A percentile compares a stretch with the other conserved stretches of the same genome.
phyloP scores from a whole-genome alignment of 2,329 filamentous ascomycete species.

The Fusarium begoniae region DNA sequence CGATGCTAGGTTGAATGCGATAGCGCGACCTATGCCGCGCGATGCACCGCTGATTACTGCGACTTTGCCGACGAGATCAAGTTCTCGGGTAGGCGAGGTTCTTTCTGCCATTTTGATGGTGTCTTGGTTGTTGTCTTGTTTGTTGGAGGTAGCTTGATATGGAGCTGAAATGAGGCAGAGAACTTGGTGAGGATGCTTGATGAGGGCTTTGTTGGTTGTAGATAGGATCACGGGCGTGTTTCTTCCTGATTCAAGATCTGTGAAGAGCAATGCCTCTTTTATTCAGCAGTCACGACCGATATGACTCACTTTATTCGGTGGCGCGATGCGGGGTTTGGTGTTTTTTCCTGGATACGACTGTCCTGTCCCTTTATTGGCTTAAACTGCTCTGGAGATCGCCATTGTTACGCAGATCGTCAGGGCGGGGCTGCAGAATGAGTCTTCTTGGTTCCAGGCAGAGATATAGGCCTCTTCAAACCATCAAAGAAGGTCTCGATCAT shows the following conservation, averaged over 20 bases:
- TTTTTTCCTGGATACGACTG: neutral
- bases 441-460: neutral
- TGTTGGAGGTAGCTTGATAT: rapidly evolving
- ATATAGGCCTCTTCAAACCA: rapidly evolving
- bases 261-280: neutral
- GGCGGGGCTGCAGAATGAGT: neutral
- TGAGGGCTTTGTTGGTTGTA: rapidly evolving
- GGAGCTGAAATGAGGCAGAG: rapidly evolving
- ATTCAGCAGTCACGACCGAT: neutral
- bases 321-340: neutral
- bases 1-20: constrained; percentile 41
- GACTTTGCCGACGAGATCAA: constrained; percentile 28
- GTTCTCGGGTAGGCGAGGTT: constrained; percentile 1
- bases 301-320: neutral
- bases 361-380: neutral
- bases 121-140: neutral
- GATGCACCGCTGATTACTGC: constrained; percentile 36
- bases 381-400: neutral
- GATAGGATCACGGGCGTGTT: rapidly evolving
- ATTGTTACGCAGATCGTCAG: neutral
- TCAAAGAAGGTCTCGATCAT: rapidly evolving
- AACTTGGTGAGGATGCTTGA: neutral
- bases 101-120: neutral
- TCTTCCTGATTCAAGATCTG: rapidly evolving
- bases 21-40: constrained; percentile 42